Percentiles rank a stretch among this genome's conserved stretches.
phyloP scores from a whole-genome alignment of 1,284 basidiomycete genomes.

The Phellopilus nigrolimitatus region DNA sequence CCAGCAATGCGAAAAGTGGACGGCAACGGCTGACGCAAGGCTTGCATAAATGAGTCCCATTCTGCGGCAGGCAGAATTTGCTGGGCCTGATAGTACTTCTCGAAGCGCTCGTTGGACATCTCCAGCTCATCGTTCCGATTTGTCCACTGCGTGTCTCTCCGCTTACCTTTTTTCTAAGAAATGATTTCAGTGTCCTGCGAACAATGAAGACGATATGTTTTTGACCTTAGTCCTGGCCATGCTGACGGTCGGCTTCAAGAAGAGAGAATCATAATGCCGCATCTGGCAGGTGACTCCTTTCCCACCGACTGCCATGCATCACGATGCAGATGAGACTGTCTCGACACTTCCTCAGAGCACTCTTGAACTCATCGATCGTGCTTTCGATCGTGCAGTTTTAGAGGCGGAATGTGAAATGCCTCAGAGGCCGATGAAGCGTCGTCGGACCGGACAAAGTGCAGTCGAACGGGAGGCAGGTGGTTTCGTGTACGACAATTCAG shows the following conservation, averaged over 20 bases:
- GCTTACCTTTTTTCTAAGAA: constrained; percentile 11
- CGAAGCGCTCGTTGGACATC: constrained; percentile 72
- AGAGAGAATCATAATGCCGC: neutral
- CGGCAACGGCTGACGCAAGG: constrained; percentile 74
- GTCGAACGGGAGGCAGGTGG: constrained; percentile 10
- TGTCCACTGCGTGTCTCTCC: constrained; percentile 1
- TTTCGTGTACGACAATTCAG: constrained; percentile 7
- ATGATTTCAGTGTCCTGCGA: neutral
- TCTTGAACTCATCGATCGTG: constrained; percentile 12
- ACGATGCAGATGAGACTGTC: constrained; percentile 12
- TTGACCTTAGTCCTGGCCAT: constrained; percentile 3
- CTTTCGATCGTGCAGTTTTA: constrained; percentile 16
- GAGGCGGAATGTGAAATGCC: constrained; percentile 3
- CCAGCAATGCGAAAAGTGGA: constrained; percentile 94
- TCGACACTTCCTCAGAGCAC: constrained; percentile 3
- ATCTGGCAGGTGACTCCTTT: neutral
- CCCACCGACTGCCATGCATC: neutral
- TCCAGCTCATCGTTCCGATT: constrained; percentile 43
- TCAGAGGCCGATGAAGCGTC: constrained; percentile 15
- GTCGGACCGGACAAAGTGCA: constrained; percentile 1
- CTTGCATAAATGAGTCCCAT: constrained; percentile 74
- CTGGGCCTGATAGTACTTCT: constrained; percentile 75
- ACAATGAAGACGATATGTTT: neutral
- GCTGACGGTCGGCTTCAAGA: neutral
- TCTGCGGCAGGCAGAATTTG: constrained; percentile 68